Percentiles rank a stretch among this genome's conserved stretches.
These are phyloP conservation scores for Skeletonema tropicum DNA, from an alignment of 108 stramenopile genomes.

Conservation along the genomic window DNA sequence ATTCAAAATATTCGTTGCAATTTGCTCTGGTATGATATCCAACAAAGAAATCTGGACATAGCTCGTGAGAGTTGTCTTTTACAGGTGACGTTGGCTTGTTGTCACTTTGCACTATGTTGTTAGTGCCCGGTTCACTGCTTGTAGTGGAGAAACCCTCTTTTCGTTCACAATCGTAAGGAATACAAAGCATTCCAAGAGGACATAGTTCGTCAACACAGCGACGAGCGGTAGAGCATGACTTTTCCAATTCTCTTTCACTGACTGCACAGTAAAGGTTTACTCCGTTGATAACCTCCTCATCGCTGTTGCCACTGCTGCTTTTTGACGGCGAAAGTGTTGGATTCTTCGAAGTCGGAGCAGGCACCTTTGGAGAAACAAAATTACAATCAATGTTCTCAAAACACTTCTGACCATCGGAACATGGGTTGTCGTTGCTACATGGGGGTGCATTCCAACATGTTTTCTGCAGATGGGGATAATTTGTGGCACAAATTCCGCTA, in stretches of 20 bases:
- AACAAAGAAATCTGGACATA: slow-evolving; percentile 2
- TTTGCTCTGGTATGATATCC: neutral
- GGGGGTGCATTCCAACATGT: slow-evolving; percentile 1
- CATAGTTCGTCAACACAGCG: slow-evolving; percentile 11
- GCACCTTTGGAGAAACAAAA: slow-evolving; percentile 4
- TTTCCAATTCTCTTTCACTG: slow-evolving; percentile 9
- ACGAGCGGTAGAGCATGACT: slow-evolving; percentile 28
- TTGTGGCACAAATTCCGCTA: neutral
- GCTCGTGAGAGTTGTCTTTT: neutral
- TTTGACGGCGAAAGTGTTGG: neutral
- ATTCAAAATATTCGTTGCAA: slow-evolving; percentile 2
- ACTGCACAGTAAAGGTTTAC: slow-evolving; percentile 22
- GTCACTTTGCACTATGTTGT: neutral
- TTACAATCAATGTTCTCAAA: slow-evolving; percentile 10
- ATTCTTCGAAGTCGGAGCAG: neutral
- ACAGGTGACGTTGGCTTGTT: neutral
- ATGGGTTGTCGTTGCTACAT: slow-evolving; percentile 5
- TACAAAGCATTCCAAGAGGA: slow-evolving; percentile 30
- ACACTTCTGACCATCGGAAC: slow-evolving; percentile 4
- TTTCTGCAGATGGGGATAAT: slow-evolving; percentile 4
- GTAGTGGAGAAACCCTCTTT: neutral
- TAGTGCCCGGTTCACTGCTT: neutral
- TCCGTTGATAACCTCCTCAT: neutral
- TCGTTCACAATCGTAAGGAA: slow-evolving; percentile 24
- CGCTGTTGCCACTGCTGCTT: neutral